A percentile compares a stretch with the other conserved stretches of the same genome.
Evolutionary conservation across 2,329 filamentous ascomycete genomes (phyloP).

Genomic region (Phyllosticta citrichinensis): DNA sequence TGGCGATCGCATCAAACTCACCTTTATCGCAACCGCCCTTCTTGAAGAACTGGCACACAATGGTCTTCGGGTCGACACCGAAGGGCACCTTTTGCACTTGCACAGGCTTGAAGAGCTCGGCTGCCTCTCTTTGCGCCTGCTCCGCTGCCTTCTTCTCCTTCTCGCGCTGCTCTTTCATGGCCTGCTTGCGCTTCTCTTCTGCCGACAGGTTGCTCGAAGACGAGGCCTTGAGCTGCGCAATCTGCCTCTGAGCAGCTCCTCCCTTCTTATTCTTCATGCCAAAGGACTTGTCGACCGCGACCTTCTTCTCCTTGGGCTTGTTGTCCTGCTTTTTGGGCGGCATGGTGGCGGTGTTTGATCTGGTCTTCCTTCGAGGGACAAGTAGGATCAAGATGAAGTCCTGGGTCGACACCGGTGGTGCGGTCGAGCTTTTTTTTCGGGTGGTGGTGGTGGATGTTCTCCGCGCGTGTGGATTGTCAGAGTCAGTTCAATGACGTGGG

Average conservation of each 20-base stretch:
- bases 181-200: conserved; percentile 74
- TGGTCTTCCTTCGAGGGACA: background rate
- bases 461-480: background rate
- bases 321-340: conserved; percentile 52
- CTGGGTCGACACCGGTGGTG: background rate
- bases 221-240: conserved; percentile 70
- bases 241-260: conserved; percentile 77
- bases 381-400: background rate
- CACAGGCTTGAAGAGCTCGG: conserved; percentile 78
- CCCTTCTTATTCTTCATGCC: conserved; percentile 99
- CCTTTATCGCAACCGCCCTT: conserved; percentile 96
- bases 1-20: conserved; percentile 11
- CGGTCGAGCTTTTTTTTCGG: background rate
- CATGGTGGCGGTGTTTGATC: conserved; percentile 45
- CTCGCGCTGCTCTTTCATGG: conserved; percentile 56
- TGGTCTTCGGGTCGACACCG: conserved; percentile 94
- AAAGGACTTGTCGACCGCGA: conserved; percentile 91
- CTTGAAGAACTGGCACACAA: conserved; percentile 93
- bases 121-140: conserved; percentile 67
- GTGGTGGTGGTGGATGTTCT: background rate
- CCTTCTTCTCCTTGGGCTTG: conserved; percentile 45
- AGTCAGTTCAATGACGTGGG: background rate
- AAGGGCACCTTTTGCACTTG: conserved; percentile 98
- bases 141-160: conserved; percentile 89
- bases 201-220: conserved; percentile 65